A percentile compares a stretch with the other conserved stretches of the same genome.
phyloP scores from a whole-genome alignment of 306 rosid species.

The Dryas octopetala region DNA sequence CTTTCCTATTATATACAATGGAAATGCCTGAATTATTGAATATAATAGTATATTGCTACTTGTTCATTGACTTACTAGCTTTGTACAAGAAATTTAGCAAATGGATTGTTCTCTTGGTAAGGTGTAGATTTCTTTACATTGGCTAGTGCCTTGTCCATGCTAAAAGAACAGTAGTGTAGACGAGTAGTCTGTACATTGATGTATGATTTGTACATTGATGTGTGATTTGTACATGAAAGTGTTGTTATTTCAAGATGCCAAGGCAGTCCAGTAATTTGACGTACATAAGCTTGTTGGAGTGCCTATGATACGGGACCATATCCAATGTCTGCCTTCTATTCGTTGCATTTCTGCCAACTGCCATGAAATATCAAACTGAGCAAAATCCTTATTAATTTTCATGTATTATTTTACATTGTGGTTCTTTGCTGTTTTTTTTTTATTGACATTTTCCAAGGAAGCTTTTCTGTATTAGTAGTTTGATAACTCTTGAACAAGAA shows the following conservation, averaged over 20 bases:
- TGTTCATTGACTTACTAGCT: neutral
- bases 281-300: constrained; percentile 78
- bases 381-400: neutral
- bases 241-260: constrained; percentile 44
- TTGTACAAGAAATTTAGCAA: neutral
- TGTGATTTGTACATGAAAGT: constrained; percentile 8
- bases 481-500: too few relatives aligned
- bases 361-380: constrained; percentile 29
- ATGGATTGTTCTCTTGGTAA: neutral
- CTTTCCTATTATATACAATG: neutral
- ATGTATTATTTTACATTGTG: neutral
- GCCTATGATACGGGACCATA: constrained; percentile 78
- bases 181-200: neutral
- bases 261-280: constrained; percentile 61
- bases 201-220: neutral
- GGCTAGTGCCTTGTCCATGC: neutral
- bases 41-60: neutral
- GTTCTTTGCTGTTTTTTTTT: neutral
- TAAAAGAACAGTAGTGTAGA: neutral
- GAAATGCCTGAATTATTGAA: neutral
- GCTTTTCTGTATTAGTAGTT: too few relatives aligned
- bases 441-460: neutral
- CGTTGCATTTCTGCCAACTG: constrained; percentile 78
- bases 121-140: neutral
- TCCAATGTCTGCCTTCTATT: constrained; percentile 56